Conservation (phyloP, 345 rosid genomes). For the Populus euphratica region DNA sequence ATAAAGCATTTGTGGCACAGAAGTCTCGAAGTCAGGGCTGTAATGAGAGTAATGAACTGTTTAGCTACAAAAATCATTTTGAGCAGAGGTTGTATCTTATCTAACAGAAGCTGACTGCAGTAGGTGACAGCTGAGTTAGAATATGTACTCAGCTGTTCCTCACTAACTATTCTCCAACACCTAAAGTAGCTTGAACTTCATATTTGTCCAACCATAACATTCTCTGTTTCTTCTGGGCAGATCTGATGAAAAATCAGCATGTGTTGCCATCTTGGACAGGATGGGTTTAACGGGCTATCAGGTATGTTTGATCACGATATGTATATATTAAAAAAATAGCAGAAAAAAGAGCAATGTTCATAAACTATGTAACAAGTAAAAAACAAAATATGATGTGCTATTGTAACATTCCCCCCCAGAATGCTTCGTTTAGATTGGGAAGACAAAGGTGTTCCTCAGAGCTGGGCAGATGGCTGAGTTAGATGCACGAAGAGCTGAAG, state of each 20-base stretch:
- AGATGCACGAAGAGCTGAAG: conserved; percentile 63
- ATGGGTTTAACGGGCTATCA: conserved; percentile 63
- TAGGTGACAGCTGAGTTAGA: neutral
- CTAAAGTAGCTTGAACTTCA: neutral
- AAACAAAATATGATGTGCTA: neutral
- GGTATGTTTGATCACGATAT: conserved; percentile 35
- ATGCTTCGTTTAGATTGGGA: conserved; percentile 53
- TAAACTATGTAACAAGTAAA: neutral
- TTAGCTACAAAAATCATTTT: neutral
- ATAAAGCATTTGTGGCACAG: neutral
- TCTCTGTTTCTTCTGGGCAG: conserved; percentile 25
- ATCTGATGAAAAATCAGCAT: conserved; percentile 53
- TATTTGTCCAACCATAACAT: neutral
- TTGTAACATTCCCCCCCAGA: neutral
- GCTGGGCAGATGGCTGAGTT: conserved; percentile 77
- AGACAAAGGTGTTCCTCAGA: conserved; percentile 61
- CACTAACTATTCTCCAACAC: neutral
- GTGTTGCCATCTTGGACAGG: conserved; percentile 48
- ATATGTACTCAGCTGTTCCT: neutral
- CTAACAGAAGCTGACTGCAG: neutral
- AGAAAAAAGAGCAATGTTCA: neutral
- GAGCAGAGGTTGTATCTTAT: neutral
- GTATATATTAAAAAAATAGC: neutral
- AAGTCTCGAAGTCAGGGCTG: conserved; percentile 3
- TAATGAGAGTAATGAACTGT: neutral